These are phyloP conservation scores for Fusarium circinatum DNA, from an alignment of 2,329 filamentous ascomycete genomes.

Conservation along the genomic window DNA sequence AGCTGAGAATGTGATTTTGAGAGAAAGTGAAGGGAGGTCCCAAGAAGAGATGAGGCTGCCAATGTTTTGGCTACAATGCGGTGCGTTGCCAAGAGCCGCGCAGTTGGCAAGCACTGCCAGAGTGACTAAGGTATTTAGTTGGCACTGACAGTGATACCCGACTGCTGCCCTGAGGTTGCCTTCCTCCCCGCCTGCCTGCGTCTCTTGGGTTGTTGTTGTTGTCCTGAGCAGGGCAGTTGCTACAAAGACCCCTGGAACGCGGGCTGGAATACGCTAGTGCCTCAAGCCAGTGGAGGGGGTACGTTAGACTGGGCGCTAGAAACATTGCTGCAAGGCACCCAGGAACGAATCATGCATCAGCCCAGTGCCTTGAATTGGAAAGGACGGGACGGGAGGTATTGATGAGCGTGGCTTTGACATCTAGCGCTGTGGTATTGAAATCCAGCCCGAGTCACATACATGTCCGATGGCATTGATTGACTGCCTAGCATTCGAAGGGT, in stretches of 20 bases:
- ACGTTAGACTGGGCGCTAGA: constrained; percentile 21
- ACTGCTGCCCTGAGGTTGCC: not conserved
- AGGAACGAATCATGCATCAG: constrained; percentile 30
- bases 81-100: constrained; percentile 17
- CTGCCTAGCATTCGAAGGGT: not conserved
- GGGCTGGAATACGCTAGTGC: constrained; percentile 18
- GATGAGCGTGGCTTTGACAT: not conserved
- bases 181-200: not conserved
- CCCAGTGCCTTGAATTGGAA: constrained; percentile 1
- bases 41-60: constrained; percentile 41
- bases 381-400: constrained; percentile 13
- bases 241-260: constrained; percentile 30
- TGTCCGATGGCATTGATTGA: not conserved
- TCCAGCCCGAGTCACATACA: not conserved
- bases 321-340: constrained; percentile 37
- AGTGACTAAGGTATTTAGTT: not conserved
- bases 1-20: constrained; percentile 18
- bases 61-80: constrained; percentile 33
- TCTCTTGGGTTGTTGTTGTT: not conserved
- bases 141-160: not conserved
- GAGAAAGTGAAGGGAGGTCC: constrained; percentile 26
- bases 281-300: constrained; percentile 27
- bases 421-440: constrained; percentile 18
- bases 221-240: not conserved
- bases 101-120: constrained; percentile 26